Conservation (phyloP, 257 asterid genomes). For the Jacaranda copaia region DNA sequence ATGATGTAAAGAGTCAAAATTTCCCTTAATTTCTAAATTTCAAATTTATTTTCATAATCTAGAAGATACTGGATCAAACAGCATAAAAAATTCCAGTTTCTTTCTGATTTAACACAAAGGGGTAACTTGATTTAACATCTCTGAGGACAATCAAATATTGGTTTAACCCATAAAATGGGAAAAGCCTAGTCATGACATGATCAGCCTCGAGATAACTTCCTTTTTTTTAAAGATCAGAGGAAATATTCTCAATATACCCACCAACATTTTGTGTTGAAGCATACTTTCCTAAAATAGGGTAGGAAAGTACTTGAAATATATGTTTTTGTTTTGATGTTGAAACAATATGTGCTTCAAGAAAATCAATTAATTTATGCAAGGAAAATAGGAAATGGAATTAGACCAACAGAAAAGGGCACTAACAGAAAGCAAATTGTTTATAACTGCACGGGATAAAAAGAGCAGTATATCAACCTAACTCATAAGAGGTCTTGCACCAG, state of each 20-base stretch:
- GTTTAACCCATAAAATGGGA: neutral
- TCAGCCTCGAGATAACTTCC: neutral
- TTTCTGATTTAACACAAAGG: slow-evolving; percentile 16
- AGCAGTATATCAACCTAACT: neutral
- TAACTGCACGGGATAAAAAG: neutral
- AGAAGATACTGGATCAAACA: neutral
- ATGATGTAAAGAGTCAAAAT: neutral
- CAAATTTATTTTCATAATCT: neutral
- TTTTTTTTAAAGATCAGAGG: neutral
- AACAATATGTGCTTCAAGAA: neutral
- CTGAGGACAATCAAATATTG: neutral
- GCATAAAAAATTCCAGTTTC: slow-evolving; percentile 19
- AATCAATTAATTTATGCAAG: neutral
- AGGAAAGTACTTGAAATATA: neutral
- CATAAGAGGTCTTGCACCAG: neutral
- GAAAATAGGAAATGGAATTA: neutral
- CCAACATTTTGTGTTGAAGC: neutral
- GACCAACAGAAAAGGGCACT: neutral
- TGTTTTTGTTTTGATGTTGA: neutral
- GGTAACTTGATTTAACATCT: neutral
- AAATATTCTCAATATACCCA: neutral
- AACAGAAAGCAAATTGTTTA: neutral
- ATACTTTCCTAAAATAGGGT: neutral
- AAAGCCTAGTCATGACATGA: neutral
- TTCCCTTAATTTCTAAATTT: neutral